Base-by-base conservation (phyloP, 2,329 filamentous ascomycete species). In the Trichothecium sympodiale region DNA sequence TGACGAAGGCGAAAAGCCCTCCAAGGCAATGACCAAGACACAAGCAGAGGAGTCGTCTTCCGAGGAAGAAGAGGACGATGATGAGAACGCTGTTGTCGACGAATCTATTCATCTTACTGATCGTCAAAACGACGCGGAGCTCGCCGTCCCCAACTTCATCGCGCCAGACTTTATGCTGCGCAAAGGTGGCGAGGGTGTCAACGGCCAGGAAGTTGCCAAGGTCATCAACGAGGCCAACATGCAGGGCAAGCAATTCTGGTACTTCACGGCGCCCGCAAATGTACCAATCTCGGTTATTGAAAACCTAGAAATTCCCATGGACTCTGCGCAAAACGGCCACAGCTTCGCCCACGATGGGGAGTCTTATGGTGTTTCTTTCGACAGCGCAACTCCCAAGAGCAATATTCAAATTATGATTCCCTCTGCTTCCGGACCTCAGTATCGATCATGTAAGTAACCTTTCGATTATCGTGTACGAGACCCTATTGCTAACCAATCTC, bases 241-340 rank as follows among this genome's bases (percentile, higher is more conserved):
- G 7, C 61, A 75, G 38, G 79, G 78, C 42, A 86, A 85, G 61
- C 77, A 87, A 52, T 65, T 87, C 40, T 88, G 82, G 83, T 83
- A 86, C 53, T 84, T 88, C 46, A 83, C 79, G 8, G 77, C 80
- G 4, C 83, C 83, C 3, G 71, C 76, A 5, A 74, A 74, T 9
- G 61, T 86, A 3, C 75, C 81, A n/a, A 68, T 87, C 38, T 74
- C 72, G 9, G 66, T 80, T 2, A 60, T 87, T 32, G 71, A 77
- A 50, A 68, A 78, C 43, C 61, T 85, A 41, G 69, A 77, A 27
- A 69, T 84, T 29, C 67, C 68, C 8, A 52, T 74, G 46, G 69
- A 75, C 38, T 65, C 70, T 35, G 66, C 67, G 40, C 59, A 64
- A 2, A 67, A 67, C 5, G 62, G 71, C 26, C 46, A 69, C 4